Conservation (phyloP, 2,329 filamentous ascomycete genomes). For the Davidsoniella eucalypti region DNA sequence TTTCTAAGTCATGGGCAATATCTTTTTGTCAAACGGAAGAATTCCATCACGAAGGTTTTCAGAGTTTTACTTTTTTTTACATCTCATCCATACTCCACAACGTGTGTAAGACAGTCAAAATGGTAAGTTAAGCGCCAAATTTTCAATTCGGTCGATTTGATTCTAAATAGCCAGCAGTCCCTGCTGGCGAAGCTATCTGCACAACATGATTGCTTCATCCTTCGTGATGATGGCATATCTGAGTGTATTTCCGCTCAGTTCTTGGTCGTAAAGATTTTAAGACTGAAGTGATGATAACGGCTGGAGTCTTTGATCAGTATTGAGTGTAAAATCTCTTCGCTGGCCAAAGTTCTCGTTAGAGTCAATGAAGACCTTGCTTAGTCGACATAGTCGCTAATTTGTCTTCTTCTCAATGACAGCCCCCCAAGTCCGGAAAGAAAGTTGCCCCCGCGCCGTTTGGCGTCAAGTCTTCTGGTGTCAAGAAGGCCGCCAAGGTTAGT, state of each 20-base stretch:
- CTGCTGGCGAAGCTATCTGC: constrained; percentile 4
- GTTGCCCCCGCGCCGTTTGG: constrained; percentile 93
- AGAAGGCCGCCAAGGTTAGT: constrained; percentile 95
- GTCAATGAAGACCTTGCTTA: constrained; percentile 56
- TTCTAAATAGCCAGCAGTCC: constrained; percentile 4
- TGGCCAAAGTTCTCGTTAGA: constrained; percentile 57
- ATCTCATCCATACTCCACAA: constrained; percentile 8
- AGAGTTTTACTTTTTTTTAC: constrained; percentile 1
- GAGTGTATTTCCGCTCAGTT: constrained; percentile 10
- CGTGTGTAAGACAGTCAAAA: constrained; percentile 20
- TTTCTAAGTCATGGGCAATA: background rate
- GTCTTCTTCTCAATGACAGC: constrained; percentile 99
- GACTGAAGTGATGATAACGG: constrained; percentile 12
- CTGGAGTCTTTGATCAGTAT: constrained; percentile 11
- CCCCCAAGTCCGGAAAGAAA: constrained; percentile 97
- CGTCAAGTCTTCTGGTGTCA: constrained; percentile 74
- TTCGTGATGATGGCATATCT: constrained; percentile 7
- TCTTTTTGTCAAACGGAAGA: constrained; percentile 6
- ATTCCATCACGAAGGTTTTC: background rate
- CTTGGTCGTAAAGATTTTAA: constrained; percentile 4
- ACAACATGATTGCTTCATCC: constrained; percentile 1
- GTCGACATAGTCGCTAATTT: constrained; percentile 74
- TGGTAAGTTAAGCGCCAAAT: constrained; percentile 22
- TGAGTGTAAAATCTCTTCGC: background rate
- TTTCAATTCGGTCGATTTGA: constrained; percentile 8